Conservation (phyloP, 257 asterid species). For the Forsythia suspensa region DNA sequence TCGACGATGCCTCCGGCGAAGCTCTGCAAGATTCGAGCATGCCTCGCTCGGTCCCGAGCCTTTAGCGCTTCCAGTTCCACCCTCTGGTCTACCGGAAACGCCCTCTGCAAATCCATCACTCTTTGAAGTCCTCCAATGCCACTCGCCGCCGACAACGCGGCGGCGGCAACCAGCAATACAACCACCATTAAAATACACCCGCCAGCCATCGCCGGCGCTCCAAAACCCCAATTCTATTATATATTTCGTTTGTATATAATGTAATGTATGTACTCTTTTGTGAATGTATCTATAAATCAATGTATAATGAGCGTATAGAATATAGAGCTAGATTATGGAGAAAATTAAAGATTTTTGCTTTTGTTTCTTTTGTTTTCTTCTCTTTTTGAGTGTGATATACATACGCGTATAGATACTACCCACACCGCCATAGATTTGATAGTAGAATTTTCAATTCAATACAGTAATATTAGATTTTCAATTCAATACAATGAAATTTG, state of each 20-base stretch:
- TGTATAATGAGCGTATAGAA: not conserved
- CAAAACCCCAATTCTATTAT: not conserved
- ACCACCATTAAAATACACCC: constrained; percentile 32
- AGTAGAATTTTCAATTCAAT: too few species aligned
- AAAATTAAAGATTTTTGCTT: not conserved
- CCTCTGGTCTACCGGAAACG: constrained; percentile 46
- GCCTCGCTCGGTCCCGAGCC: constrained; percentile 79
- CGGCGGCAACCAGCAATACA: constrained; percentile 36
- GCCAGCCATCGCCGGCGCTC: constrained; percentile 48
- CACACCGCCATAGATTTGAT: too few species aligned
- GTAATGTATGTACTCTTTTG: not conserved
- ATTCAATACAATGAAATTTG: too few species aligned
- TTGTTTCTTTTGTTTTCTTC: not conserved
- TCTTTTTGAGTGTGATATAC: too few species aligned
- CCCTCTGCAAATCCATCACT: constrained; percentile 60
- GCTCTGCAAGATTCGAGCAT: constrained; percentile 68
- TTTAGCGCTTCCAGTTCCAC: constrained; percentile 58
- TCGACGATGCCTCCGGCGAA: constrained; percentile 68
- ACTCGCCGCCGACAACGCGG: constrained; percentile 27
- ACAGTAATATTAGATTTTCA: too few species aligned
- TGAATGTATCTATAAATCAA: constrained; percentile 4
- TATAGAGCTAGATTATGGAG: not conserved
- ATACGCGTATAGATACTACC: too few species aligned
- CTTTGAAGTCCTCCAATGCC: constrained; percentile 41
- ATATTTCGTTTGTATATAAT: not conserved